These are phyloP conservation scores for Mortierella claussenii DNA, from an alignment of 192 early-diverging fungal genomes.

Conservation along the genomic window DNA sequence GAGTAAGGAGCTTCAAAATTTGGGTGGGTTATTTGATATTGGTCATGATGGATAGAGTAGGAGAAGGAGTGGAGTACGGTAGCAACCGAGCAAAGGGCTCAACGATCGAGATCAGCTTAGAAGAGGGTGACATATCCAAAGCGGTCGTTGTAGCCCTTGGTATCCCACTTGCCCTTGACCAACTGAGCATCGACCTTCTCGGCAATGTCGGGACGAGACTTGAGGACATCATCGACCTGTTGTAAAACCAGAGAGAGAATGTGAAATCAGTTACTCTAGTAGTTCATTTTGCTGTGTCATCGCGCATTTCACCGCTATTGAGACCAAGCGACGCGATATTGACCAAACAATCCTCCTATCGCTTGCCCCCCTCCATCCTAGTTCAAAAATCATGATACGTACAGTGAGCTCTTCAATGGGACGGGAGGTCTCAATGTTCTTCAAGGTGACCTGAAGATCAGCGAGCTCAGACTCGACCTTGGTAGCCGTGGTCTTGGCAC, in stretches of 20 bases:
- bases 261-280: background rate
- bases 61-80: background rate
- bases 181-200: slow-evolving; percentile 90
- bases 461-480: slow-evolving; percentile 87
- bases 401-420: slow-evolving; percentile 95
- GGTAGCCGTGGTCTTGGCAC: slow-evolving; percentile 85
- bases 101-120: slow-evolving; percentile 50
- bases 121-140: slow-evolving; percentile 81
- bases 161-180: slow-evolving; percentile 90
- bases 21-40: too few species aligned
- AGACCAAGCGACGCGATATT: too few species aligned
- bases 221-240: slow-evolving; percentile 95
- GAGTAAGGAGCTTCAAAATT: too few species aligned
- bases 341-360: too few species aligned
- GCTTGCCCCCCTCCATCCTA: too few species aligned
- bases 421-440: slow-evolving; percentile 93
- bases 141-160: slow-evolving; percentile 97
- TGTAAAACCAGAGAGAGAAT: too few species aligned
- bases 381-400: slow-evolving; percentile 49
- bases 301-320: too few species aligned
- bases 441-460: slow-evolving; percentile 89
- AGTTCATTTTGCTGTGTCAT: background rate
- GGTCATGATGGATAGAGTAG: background rate
- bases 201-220: slow-evolving; percentile 93
- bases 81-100: background rate